A percentile compares a stretch with the other conserved stretches of the same genome.
These are phyloP conservation scores for Collybiopsis luxurians DNA, from an alignment of 768 basidiomycete genomes.

Conservation along the genomic window DNA sequence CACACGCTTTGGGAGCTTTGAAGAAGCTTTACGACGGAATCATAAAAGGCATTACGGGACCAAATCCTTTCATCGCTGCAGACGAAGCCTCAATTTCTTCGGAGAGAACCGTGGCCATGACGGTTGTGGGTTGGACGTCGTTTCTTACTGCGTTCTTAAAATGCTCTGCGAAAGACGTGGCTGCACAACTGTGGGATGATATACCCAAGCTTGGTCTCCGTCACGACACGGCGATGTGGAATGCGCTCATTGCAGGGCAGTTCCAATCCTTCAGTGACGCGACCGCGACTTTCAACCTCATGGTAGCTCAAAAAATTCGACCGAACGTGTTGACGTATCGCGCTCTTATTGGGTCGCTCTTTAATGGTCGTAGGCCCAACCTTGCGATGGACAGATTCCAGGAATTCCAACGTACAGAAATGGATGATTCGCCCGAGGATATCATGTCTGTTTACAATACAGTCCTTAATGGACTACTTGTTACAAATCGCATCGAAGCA, in stretches of 20 bases:
- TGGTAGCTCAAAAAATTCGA: constrained; percentile 51
- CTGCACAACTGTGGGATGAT: constrained; percentile 67
- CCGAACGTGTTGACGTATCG: constrained; percentile 68
- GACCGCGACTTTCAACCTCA: constrained; percentile 58
- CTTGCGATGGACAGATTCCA: constrained; percentile 51
- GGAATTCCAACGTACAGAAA: constrained; percentile 41
- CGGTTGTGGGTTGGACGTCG: constrained; percentile 58
- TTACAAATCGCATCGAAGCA: constrained; percentile 33
- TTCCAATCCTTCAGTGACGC: constrained; percentile 51
- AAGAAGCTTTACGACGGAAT: constrained; percentile 50
- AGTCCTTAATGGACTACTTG: constrained; percentile 67
- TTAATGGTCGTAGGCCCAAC: constrained; percentile 45
- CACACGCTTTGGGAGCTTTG: constrained; percentile 29
- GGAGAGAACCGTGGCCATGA: constrained; percentile 46
- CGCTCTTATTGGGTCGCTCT: constrained; percentile 64
- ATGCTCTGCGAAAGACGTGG: constrained; percentile 52
- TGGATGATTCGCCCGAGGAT: constrained; percentile 18
- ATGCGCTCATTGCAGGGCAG: constrained; percentile 64
- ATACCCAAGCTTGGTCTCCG: constrained; percentile 44
- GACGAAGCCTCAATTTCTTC: constrained; percentile 33
- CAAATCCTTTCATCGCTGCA: constrained; percentile 53
- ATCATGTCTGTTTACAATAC: constrained; percentile 63
- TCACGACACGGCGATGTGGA: constrained; percentile 67
- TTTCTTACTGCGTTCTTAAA: constrained; percentile 67
- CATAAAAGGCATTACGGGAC: constrained; percentile 46